A percentile compares a stretch with the other conserved stretches of the same genome.
Evolutionary conservation across 23 red algal genomes (phyloP).

Genomic region (Cyanidium caldarium): DNA sequence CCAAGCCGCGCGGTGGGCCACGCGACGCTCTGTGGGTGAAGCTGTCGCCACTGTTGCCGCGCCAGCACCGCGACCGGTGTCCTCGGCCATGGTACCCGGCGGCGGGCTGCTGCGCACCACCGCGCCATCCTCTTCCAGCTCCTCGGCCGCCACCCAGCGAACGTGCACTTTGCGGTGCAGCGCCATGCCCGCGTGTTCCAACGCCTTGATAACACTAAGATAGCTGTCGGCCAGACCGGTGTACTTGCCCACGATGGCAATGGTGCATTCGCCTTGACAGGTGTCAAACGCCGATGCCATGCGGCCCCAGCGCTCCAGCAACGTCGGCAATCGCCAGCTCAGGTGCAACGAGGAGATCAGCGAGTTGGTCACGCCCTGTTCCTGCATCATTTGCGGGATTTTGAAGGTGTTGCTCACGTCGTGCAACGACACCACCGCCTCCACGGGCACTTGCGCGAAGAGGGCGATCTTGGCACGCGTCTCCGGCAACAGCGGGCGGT

Average conservation of each 20-base stretch:
- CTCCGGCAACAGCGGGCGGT: constrained; percentile 61
- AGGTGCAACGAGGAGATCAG: constrained; percentile 70
- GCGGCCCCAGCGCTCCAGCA: constrained; percentile 61
- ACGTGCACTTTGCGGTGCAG: constrained; percentile 40
- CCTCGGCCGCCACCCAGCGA: constrained; percentile 52
- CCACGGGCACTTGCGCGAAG: constrained; percentile 87
- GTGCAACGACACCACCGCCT: constrained; percentile 92
- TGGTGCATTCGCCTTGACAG: constrained; percentile 13
- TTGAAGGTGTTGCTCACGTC: constrained; percentile 96
- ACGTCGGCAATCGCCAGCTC: constrained; percentile 73
- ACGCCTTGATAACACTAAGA: constrained; percentile 56
- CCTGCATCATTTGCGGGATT: constrained; percentile 93
- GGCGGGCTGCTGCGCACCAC: neutral
- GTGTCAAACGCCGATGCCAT: constrained; percentile 41
- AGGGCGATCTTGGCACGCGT: constrained; percentile 82
- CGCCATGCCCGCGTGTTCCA: constrained; percentile 90
- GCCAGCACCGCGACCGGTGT: no score
- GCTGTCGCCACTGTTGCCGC: neutral
- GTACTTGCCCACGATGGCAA: constrained; percentile 92
- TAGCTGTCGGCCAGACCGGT: constrained; percentile 76
- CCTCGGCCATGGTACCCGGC: no score
- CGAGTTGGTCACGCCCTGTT: constrained; percentile 85
- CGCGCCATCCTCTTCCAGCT: constrained; percentile 24
- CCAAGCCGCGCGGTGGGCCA: constrained; percentile 42
- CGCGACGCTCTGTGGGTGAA: neutral